Base-by-base conservation (phyloP, 73 alveolate species). In the Paramecium biaurelia region DNA sequence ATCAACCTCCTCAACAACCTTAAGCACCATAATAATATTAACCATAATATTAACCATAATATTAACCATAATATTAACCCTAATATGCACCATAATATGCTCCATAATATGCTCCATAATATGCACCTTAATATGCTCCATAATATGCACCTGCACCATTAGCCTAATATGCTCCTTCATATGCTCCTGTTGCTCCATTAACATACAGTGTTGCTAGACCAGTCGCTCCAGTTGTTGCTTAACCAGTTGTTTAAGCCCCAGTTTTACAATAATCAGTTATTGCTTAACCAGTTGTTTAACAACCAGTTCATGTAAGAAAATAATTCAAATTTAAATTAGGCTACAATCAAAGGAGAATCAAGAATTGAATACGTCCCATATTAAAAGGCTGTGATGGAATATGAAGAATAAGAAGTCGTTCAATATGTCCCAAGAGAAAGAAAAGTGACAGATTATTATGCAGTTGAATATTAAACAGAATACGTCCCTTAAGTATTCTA, bases 351-450 rank as follows among this genome's bases (percentile, higher is more conserved):
- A 34, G 94, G 94, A 20, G 94, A 89, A 70, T 89, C 94, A 4
- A 89, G 94, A 89, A 89, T 89, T 4, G 94, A 89, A 53, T 89
- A 89, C 24, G 87, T 89, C 2, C 94, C 94, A 5, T 89, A 89
- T 14, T 37, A 68, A 70, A 89, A 89, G 56, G 85, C 89, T 26
- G 94, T 89, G 5, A 43, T 70, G 43, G 94, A 89, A 89, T 89
- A 89, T 70, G 94, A 70, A 70, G 92, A 57, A 21, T 41, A 70
- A 35, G 85, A 89, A 53, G 87, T 76, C 20, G 92, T 89, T 26
- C 41, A 89, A 35, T 89, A 89, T 63, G 94, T 89, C n/a, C 94
- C 94, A 37, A 89, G 84, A 82, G 94, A 89, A 70, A 68, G 84
- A 59, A 89, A 70, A 18, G 74, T 89, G 45, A 89, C 94, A 28